Evolutionary conservation across 139 green algal species (phyloP), one percentile per base, ranked within the genome.

Genomic region (Coccomyxa sp.): DNA sequence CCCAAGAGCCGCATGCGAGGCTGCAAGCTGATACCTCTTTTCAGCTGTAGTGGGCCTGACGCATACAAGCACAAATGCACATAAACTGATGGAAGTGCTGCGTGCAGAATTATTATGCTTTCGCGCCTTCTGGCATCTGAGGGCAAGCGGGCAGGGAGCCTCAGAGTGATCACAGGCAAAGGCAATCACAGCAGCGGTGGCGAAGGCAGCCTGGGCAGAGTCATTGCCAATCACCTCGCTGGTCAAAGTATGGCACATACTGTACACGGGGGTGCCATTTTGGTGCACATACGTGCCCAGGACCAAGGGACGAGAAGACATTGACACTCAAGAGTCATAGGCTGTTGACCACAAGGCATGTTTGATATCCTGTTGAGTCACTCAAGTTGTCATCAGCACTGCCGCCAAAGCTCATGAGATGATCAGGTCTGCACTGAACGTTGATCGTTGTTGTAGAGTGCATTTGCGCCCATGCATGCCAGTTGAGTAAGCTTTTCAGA

Each of bases 101-200:
- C 44, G 12, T 58, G 12, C 44, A 10, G 14, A 10, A 58, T 58
- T 14, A 10, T 58, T 58, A 3, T 6, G 18, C 22, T 3, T 18
- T 4, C 18, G 5, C 18, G 50, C 50, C 27, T 64, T 64, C 50
- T 4, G 50, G 40, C 39, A 35, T 34, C 64, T 75, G 69, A 29
- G 64, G 0, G 34, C 74, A 22, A 69, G 68, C 33, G 35, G 77
- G 38, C 77, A 78, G 70, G 18, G 18, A 37, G 76, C 68, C 70
- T 87, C 38, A 64, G 76, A 6, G 77, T 85, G 8, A 76, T 87
- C 33, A 80, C 84, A 34, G 83, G 83, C 35, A 50, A 69, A 7
- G 83, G 83, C n/a, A 70, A 68, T 55, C 79, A 87, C 83, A 83
- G 76, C 73, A 76, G 70, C 39, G 76, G 73, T 29, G 83, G 83